A percentile compares a stretch with the other conserved stretches of the same genome.
phyloP scores from a whole-genome alignment of 495 filamentous ascomycete genomes.

The Hyaloscypha hepaticicola region DNA sequence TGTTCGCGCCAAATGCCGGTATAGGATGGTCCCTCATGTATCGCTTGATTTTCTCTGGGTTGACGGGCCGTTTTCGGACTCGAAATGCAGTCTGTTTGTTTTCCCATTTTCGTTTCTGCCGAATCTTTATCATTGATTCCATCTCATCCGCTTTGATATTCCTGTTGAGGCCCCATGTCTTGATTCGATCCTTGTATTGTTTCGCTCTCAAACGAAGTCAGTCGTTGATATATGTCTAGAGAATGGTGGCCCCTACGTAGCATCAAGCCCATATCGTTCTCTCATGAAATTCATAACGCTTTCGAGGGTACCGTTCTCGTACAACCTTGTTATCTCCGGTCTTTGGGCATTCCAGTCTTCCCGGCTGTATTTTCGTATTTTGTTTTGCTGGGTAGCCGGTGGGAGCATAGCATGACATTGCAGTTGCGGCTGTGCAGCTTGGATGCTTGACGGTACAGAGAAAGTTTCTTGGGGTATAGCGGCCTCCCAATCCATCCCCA shows the following conservation, averaged over 20 bases:
- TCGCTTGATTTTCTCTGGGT: slow-evolving; percentile 9
- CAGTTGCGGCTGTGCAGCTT: not conserved
- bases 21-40: slow-evolving; percentile 13
- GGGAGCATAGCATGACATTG: not conserved
- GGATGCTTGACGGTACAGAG: not conserved
- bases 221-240: slow-evolving; percentile 4
- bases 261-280: slow-evolving; percentile 12
- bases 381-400: slow-evolving; percentile 4
- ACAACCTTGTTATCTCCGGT: slow-evolving; percentile 14
- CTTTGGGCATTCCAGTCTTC: slow-evolving; percentile 15
- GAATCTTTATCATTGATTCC: slow-evolving; percentile 8
- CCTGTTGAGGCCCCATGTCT: slow-evolving; percentile 12
- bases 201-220: slow-evolving; percentile 11
- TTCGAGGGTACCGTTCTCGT: slow-evolving; percentile 4
- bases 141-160: slow-evolving; percentile 8
- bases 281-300: slow-evolving; percentile 14
- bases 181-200: slow-evolving; percentile 20
- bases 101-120: slow-evolving; percentile 10
- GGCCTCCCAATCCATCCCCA: not conserved
- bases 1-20: slow-evolving; percentile 1
- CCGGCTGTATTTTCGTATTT: slow-evolving; percentile 12
- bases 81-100: slow-evolving; percentile 14
- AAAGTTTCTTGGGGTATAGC: slow-evolving; percentile 1
- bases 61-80: slow-evolving; percentile 8
- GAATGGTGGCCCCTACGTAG: slow-evolving; percentile 10